Base-by-base conservation (phyloP, 352 stramenopile species). In the Pythium graminicola region DNA sequence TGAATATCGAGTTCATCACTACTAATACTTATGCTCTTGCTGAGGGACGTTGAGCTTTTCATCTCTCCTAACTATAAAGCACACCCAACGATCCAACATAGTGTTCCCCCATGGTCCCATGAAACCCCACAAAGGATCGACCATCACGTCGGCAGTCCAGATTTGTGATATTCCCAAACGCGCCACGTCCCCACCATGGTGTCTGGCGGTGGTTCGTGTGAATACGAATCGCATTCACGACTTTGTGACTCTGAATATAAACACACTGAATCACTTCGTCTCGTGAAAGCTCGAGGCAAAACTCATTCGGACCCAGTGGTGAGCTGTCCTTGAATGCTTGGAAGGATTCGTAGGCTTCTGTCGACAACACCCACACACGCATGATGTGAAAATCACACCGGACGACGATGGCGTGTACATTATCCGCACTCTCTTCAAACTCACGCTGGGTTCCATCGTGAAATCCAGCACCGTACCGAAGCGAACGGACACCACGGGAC, bases 151-250 rank as follows among this genome's bases (percentile, higher is more conserved):
- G 36, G 26, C 29, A 53, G 10, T 32, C 16, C 9, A 57, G n/a
- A 9, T 3, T 23, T 13, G 31, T 32, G 10, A 57, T 36, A 16
- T 22, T 50, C 13, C 54, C 54, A 29, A 29, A 35, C 6, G 40
- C 32, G 1, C 38, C 32, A 41, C 41, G 36, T 4, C 48, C 56
- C 26, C 35, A 58, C 56, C 56, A 64, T n/a, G 56, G 48, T 28
- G 48, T 64, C 49, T 31, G n/a, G 7, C 28, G 47, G 0, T 54
- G 48, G 0, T 19, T 54, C 13, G 56, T 64, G 9, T 6, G 14
- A 19, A 64, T 35, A 1, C 56, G 56, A 26, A 64, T n/a, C 11
- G 47, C 47, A 19, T 64, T 64, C 7, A 64, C 56, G n/a, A 57
- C 46, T 27, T 64, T 16, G 17, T 58, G 56, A 20, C 47, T 53